Evolutionary conservation across 1,284 basidiomycete species (phyloP).

Genomic region (Sporisorium graminicola): DNA sequence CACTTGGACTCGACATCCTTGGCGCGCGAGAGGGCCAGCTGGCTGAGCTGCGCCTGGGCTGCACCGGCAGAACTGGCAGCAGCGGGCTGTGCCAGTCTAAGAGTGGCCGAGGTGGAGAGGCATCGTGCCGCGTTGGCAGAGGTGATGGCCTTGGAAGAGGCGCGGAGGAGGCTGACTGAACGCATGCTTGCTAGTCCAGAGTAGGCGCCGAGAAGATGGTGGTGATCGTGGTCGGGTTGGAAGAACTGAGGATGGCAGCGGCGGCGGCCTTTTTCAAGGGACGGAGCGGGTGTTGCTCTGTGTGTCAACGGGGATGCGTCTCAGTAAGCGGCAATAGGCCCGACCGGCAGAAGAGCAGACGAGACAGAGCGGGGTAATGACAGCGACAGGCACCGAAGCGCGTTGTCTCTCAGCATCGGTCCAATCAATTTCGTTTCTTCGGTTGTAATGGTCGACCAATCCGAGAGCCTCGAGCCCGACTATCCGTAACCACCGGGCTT

Average conservation of each 20-base stretch:
- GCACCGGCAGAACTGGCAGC: conserved; percentile 24
- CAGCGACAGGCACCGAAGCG: too few relatives aligned
- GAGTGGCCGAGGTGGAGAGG: conserved; percentile 36
- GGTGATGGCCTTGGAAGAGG: conserved; percentile 31
- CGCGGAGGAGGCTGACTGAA: conserved; percentile 28
- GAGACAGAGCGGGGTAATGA: conserved; percentile 18
- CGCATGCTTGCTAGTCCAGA: conserved; percentile 17
- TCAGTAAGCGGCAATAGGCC: not conserved
- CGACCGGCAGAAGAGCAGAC: not conserved
- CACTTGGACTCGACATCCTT: conserved; percentile 72
- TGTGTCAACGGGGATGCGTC: not conserved
- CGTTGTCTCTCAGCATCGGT: conserved; percentile 5
- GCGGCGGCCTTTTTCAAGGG: not conserved
- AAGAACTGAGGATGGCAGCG: not conserved
- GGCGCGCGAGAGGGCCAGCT: conserved; percentile 51
- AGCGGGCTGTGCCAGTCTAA: conserved; percentile 38
- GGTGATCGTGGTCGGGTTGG: conserved; percentile 6
- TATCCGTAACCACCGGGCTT: conserved; percentile 3
- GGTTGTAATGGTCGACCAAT: conserved; percentile 25
- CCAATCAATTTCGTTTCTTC: conserved; percentile 6
- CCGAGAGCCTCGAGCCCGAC: conserved; percentile 2
- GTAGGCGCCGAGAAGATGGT: not conserved
- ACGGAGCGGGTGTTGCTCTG: not conserved
- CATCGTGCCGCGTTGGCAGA: conserved; percentile 18
- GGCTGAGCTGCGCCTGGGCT: conserved; percentile 45